A percentile compares a stretch with the other conserved stretches of the same genome.
Conservation (phyloP, 2,329 filamentous ascomycete genomes). For the Ceratocystis lukuohia region DNA sequence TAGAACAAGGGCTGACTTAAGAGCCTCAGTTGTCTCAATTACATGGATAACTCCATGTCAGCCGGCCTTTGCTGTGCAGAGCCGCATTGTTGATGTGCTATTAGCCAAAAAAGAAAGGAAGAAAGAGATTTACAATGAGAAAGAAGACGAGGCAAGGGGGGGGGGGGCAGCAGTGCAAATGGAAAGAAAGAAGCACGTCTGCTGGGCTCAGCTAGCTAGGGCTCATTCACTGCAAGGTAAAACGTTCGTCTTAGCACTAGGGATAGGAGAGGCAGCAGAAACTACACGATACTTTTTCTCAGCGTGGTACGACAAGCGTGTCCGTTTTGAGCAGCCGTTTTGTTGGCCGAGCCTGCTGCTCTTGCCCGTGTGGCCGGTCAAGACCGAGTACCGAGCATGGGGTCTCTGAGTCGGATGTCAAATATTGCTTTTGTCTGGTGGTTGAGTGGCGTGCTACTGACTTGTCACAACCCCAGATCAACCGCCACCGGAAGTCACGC, state of each 20-base stretch:
- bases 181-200: too few species aligned
- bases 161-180: too few species aligned
- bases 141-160: too few species aligned
- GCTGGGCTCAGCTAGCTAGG: too few species aligned
- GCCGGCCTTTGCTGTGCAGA: neutral
- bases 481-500: neutral
- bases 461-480: neutral
- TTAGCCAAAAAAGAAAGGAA: neutral
- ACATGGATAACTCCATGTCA: neutral
- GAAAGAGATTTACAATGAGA: neutral
- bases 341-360: too few species aligned
- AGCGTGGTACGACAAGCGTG: too few species aligned
- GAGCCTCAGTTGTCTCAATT: conserved; percentile 11
- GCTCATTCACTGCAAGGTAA: too few species aligned
- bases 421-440: neutral
- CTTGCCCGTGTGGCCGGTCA: too few species aligned
- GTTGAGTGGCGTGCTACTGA: neutral
- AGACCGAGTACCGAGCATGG: neutral
- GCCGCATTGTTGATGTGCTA: neutral
- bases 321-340: too few species aligned
- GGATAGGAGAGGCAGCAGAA: neutral
- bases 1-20: conserved; percentile 3
- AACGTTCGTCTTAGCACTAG: neutral
- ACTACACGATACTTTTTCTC: too few species aligned
- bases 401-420: neutral